Conservation (phyloP, 371 early-diverging fungal species). For the Gilbertella persicaria region DNA sequence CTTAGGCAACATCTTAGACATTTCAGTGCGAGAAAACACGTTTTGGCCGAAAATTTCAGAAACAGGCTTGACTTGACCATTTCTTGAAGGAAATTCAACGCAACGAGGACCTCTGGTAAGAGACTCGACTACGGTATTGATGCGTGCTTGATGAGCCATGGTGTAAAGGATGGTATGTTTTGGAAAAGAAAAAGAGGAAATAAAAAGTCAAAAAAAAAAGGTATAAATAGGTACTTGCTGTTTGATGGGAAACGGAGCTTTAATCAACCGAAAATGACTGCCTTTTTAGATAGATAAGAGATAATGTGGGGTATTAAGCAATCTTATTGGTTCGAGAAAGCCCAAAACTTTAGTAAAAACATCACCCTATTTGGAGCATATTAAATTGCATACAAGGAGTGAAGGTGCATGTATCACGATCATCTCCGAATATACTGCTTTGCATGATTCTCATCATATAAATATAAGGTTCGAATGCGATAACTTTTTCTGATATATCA, state of each 20-base stretch:
- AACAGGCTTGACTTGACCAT: conserved; percentile 72
- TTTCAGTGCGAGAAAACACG: conserved; percentile 87
- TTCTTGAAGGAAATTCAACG: conserved; percentile 73
- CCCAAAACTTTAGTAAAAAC: not conserved
- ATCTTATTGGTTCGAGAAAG: not conserved
- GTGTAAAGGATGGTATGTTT: not conserved
- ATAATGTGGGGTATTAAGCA: not conserved
- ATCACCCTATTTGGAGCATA: not conserved
- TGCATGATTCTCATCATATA: too few species aligned
- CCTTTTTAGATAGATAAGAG: not conserved
- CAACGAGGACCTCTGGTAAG: conserved; percentile 57
- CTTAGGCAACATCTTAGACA: conserved; percentile 91
- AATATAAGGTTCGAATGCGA: too few species aligned
- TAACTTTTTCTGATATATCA: too few species aligned
- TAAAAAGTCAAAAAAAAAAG: not conserved
- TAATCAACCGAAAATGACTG: not conserved
- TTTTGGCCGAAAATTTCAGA: conserved; percentile 92
- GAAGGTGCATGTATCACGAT: not conserved
- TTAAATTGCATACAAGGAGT: too few species aligned
- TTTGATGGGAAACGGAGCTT: not conserved
- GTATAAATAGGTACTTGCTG: not conserved
- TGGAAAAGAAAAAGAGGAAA: not conserved
- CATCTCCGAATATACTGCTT: conserved; percentile 3
- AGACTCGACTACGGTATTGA: conserved; percentile 48
- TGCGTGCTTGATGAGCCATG: conserved; percentile 51